Evolutionary conservation across 2,329 filamentous ascomycete species (phyloP), one percentile per base, ranked within the genome.

Genomic region (Penicillium brevicompactum): DNA sequence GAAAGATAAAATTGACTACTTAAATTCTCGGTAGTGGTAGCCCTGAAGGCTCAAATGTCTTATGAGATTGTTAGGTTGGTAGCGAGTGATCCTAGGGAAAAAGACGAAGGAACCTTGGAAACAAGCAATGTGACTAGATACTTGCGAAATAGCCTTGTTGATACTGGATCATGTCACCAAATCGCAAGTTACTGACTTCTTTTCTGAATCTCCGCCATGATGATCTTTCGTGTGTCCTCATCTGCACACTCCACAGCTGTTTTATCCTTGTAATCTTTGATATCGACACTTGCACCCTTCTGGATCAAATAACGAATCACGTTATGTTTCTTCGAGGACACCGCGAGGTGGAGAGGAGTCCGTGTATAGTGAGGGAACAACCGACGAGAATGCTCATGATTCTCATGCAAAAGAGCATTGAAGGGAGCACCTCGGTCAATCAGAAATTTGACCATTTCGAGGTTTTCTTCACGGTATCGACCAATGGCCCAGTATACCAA

Each of bases 401-500:
- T 18, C 38, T 47, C 5, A 24, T 56, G 49, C 32, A 30, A 32
- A 7, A 53, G 44, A 4, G 22, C 22, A 46, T 52, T 7, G 2
- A 56, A 5, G 40, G 49, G 10, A 49, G 45, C 46, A 53, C 49
- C 44, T 27, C 27, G 10, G 32, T 49, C 38, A 38, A 49, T 16
- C 2, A 56, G 49, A n/a, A 31, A 13, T 45, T 49, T 9, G 16
- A 52, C 31, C 4, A 59, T 49, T 27, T 49, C 9, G 16, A 57
- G 41, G 18, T 9, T 49, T 40, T 57, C 46, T 1, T 57, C 46
- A 2, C 27, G 37, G 11, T 51, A 14, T 40, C 49, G 24, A 30
- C 51, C 37, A 18, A 60, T 46, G 43, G 56, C 56, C 41, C 57
- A 42, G 45, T 57, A 44, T 14, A 57, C 37, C 38, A 61, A 53